Evolutionary conservation across 2,329 filamentous ascomycete genomes (phyloP).

Genomic region (Coniella vitis): DNA sequence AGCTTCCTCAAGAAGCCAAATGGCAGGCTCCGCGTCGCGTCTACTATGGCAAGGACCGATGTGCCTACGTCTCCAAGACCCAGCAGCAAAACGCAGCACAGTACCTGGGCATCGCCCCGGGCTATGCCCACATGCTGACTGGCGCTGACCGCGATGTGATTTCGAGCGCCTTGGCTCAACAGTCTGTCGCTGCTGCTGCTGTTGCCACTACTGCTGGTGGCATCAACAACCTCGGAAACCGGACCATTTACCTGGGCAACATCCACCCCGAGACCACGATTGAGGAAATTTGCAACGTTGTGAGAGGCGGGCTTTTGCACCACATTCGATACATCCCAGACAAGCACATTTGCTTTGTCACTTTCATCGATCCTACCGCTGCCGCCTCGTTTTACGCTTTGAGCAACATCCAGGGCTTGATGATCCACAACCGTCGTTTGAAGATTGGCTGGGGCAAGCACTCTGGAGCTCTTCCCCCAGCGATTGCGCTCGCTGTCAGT

Average conservation of each 20-base stretch:
- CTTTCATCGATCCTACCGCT: slow-evolving; percentile 96
- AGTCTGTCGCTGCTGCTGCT: slow-evolving; percentile 92
- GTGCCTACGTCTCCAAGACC: slow-evolving; percentile 97
- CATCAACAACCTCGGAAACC: slow-evolving; percentile 94
- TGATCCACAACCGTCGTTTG: slow-evolving; percentile 96
- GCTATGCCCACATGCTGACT: slow-evolving; percentile 93
- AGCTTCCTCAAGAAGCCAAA: slow-evolving; percentile 91
- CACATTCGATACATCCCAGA: slow-evolving; percentile 99
- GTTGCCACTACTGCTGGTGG: slow-evolving; percentile 95
- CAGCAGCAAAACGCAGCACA: slow-evolving; percentile 99
- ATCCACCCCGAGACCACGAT: slow-evolving; percentile 98
- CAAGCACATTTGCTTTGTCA: slow-evolving; percentile 99
- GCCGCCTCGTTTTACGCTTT: slow-evolving; percentile 96
- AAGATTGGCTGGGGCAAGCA: slow-evolving; percentile 99
- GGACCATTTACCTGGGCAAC: slow-evolving; percentile 96
- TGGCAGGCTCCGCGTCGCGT: slow-evolving; percentile 95
- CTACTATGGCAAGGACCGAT: slow-evolving; percentile 98
- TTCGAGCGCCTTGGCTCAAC: slow-evolving; percentile 90
- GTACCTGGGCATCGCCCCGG: slow-evolving; percentile 93
- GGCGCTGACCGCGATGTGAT: slow-evolving; percentile 94
- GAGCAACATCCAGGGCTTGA: slow-evolving; percentile 93
- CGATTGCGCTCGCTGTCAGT: slow-evolving; percentile 91
- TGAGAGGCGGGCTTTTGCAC: slow-evolving; percentile 88
- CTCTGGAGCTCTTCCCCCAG: slow-evolving; percentile 89
- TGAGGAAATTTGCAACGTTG: slow-evolving; percentile 99